phyloP scores from a whole-genome alignment of 805 yeast species.

The Naumovozyma castellii region DNA sequence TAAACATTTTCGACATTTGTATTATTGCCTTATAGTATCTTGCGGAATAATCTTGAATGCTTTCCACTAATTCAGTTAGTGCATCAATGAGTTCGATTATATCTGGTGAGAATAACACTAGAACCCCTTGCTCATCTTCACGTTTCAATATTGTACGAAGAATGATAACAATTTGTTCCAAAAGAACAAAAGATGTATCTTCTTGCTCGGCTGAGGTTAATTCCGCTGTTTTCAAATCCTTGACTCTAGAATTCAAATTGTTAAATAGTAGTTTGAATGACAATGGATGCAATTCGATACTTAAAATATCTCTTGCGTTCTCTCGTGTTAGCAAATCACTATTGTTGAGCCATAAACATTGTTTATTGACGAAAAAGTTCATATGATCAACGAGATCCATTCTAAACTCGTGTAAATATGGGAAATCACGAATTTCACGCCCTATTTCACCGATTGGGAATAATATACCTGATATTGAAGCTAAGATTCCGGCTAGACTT shows the following conservation, averaged over 20 bases:
- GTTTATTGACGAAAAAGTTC: slow-evolving; percentile 41
- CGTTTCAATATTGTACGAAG: slow-evolving; percentile 32
- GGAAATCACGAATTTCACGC: slow-evolving; percentile 1
- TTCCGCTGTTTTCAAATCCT: slow-evolving; percentile 22
- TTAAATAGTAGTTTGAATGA: slow-evolving; percentile 41
- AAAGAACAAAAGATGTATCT: slow-evolving; percentile 27
- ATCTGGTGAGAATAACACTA: slow-evolving; percentile 29
- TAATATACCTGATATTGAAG: slow-evolving; percentile 60
- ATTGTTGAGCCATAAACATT: slow-evolving; percentile 40
- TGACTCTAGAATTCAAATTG: slow-evolving; percentile 34
- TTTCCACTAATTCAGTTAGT: slow-evolving; percentile 20
- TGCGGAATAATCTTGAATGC: slow-evolving; percentile 16
- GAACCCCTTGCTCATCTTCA: slow-evolving; percentile 25
- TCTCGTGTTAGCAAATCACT: slow-evolving; percentile 52
- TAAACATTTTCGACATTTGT: slow-evolving; percentile 28
- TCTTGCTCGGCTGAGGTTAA: slow-evolving; percentile 17
- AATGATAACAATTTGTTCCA: slow-evolving; percentile 43
- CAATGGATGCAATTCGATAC: slow-evolving; percentile 53
- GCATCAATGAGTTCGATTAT: slow-evolving; percentile 29
- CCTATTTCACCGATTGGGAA: slow-evolving; percentile 24
- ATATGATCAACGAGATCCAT: slow-evolving; percentile 31
- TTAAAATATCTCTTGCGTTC: slow-evolving; percentile 60
- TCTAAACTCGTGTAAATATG: slow-evolving; percentile 16
- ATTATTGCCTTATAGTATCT: slow-evolving; percentile 27
- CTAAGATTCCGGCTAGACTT: slow-evolving; percentile 64